These are phyloP conservation scores for Chlorella ohadii DNA, from an alignment of 139 green algal species.

Conservation along the genomic window DNA sequence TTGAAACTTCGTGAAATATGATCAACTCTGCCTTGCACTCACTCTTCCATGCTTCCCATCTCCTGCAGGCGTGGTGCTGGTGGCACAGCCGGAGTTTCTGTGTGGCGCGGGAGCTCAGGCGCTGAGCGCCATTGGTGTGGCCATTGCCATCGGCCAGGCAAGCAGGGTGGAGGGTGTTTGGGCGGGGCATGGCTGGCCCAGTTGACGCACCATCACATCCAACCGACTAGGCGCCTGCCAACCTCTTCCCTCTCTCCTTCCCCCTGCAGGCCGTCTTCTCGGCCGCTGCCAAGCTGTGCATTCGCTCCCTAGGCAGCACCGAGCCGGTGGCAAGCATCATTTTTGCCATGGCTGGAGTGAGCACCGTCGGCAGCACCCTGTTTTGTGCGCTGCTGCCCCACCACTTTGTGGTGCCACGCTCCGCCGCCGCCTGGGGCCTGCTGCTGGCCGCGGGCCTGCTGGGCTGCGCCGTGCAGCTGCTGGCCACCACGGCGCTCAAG, in stretches of 20 bases:
- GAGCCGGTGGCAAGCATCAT: constrained; percentile 20
- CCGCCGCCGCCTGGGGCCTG: not conserved
- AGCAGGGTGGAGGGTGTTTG: no score
- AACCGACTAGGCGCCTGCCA: no score
- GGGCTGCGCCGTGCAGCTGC: constrained; percentile 42
- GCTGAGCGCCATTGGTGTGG: constrained; percentile 2
- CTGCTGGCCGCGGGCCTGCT: not conserved
- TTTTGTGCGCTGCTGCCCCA: not conserved
- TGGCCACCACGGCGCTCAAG: constrained; percentile 46
- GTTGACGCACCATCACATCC: no score
- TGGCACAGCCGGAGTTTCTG: constrained; percentile 50
- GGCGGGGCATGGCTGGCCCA: no score
- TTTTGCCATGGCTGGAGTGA: not conserved
- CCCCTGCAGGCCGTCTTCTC: constrained; percentile 41
- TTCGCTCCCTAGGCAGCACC: constrained; percentile 11
- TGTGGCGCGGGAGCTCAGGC: not conserved
- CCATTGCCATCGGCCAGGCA: constrained; percentile 31
- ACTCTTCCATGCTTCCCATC: no score
- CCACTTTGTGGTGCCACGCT: not conserved
- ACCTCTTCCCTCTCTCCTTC: not conserved
- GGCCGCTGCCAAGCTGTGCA: constrained; percentile 24
- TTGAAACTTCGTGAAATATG: no score
- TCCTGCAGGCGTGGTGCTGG: constrained; percentile 37
- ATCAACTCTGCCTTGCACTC: no score
- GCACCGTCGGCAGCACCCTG: not conserved